Evolutionary conservation across 1,139 yeast species (phyloP), one percentile per base, ranked within the genome.

Genomic region (Hansenula lynferdii): DNA sequence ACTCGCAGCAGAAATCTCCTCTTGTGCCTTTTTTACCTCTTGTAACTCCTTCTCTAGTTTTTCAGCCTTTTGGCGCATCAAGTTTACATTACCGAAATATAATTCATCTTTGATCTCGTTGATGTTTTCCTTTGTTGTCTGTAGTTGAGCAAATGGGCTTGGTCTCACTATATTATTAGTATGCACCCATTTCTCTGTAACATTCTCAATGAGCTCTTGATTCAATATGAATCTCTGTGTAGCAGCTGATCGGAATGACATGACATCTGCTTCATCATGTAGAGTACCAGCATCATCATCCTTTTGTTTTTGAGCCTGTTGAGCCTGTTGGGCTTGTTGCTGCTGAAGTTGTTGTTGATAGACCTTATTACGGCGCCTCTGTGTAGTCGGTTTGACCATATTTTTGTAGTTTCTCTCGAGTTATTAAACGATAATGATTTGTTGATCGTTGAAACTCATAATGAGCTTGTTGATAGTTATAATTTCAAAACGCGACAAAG

Each of bases 201-300:
- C 66, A 46, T 75, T 77, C 45, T 79, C 85, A 47, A 79, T 52
- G 38, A 72, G 62, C 39, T 77, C 85, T 41, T 74, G 80, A 50
- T 75, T 74, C 37, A 69, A 56, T 28, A 72, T 62, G 50, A 72
- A 77, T 42, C 81, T 58, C 22, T 64, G 59, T 26, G 75, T 57
- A 0, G 80, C 80, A 39, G 76, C 80, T 9, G 67, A 64, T 34
- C 84, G 56, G 50, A 73, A 77, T 5, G 77, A 69, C 48, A 77
- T 71, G 40, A 78, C 70, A 51, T 80, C 86, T 8, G 80, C 80
- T 50, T 79, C 85, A 51, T 80, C 86, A 46, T 79, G 85, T 35
- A 53, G 39, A 4, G 51, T 47, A 8, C 49, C 50, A n/a, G 43
- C 42, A n/a, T 50, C 55, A 14, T 51, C 54, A 14, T 49, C 54